Base-by-base conservation (phyloP, 805 yeast species). In the Candida bentonensis region DNA sequence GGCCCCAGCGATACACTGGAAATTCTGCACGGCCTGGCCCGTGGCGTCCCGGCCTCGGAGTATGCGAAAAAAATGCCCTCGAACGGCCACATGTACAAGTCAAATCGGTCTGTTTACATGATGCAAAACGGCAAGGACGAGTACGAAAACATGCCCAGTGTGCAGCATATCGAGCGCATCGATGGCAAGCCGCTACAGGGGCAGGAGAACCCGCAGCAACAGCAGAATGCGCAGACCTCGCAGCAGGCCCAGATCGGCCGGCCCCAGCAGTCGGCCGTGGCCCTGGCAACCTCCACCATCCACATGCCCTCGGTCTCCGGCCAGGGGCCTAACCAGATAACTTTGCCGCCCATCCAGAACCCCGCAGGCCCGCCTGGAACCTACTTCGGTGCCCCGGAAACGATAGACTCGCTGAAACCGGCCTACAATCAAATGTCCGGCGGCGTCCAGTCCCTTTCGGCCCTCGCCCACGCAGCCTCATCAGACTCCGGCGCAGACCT, bases 401-500 rank as follows among this genome's bases (percentile, higher is more conserved):
- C n/a, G n/a, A n/a, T n/a, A n/a, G n/a, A n/a, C n/a, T n/a, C n/a
- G n/a, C n/a, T n/a, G n/a, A n/a, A n/a, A n/a, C n/a, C n/a, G n/a
- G n/a, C n/a, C n/a, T n/a, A n/a, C n/a, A n/a, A n/a, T n/a, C n/a
- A n/a, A n/a, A n/a, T n/a, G n/a, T n/a, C n/a, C n/a, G n/a, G n/a
- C n/a, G n/a, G n/a, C n/a, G 36, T 17, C 36, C 36, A 11, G 5
- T 5, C 11, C 7, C 36, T 30, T 7, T 30, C 36, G 13, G 36
- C 36, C 17, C 36, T 30, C 17, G 36, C 36, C 20, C 36, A 30
- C 20, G 36, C 36, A 4, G 36, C 36, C 7, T 30, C 36, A n/a
- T 30, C 36, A 17, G 36, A 30, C 20, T 17, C 41, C 42, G 2
- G 44, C 47, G 23, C 39, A 40, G 13, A 22, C 33, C 11, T 25